Evolutionary conservation across 2,329 filamentous ascomycete genomes (phyloP).

Genomic region (Aureobasidium sp.): DNA sequence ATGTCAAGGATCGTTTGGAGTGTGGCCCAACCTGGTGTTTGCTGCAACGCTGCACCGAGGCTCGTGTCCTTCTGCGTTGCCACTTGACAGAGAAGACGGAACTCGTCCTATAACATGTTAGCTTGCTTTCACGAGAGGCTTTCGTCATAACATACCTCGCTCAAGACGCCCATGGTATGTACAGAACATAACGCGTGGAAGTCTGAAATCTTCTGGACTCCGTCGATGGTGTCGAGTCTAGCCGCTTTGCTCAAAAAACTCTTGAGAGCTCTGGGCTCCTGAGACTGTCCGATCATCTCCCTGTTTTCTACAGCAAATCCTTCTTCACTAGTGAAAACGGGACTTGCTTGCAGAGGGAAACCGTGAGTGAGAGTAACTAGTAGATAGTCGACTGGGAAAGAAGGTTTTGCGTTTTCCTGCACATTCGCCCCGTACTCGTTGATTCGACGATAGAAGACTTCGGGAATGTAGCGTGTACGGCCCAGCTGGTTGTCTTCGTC

Average conservation of each 20-base stretch:
- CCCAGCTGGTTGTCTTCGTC: conserved; percentile 68
- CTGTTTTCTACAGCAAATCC: conserved; percentile 90
- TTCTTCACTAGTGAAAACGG: conserved; percentile 59
- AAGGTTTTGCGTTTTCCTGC: conserved; percentile 92
- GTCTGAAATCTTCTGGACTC: conserved; percentile 69
- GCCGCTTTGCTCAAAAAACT: conserved; percentile 59
- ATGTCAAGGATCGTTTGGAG: conserved; percentile 74
- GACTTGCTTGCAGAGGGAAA: conserved; percentile 74
- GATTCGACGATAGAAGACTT: conserved; percentile 91
- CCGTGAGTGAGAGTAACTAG: conserved; percentile 94
- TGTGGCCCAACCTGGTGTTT: conserved; percentile 88
- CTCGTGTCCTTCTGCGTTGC: conserved; percentile 73
- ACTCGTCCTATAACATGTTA: conserved; percentile 64
- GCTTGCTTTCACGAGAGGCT: not conserved
- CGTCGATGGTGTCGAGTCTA: conserved; percentile 52
- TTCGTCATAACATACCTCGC: conserved; percentile 56
- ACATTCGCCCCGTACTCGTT: conserved; percentile 97
- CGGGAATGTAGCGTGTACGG: conserved; percentile 82
- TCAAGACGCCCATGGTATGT: conserved; percentile 70
- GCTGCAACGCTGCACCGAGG: conserved; percentile 74
- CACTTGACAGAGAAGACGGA: conserved; percentile 75
- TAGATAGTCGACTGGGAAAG: conserved; percentile 93
- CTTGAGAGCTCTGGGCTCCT: conserved; percentile 64
- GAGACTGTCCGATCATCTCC: conserved; percentile 74
- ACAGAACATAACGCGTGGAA: conserved; percentile 93